Percentiles rank a stretch among this genome's conserved stretches.
These are phyloP conservation scores for Aspergillus thermomutatus DNA, from an alignment of 2,329 filamentous ascomycete genomes.

Conservation along the genomic window DNA sequence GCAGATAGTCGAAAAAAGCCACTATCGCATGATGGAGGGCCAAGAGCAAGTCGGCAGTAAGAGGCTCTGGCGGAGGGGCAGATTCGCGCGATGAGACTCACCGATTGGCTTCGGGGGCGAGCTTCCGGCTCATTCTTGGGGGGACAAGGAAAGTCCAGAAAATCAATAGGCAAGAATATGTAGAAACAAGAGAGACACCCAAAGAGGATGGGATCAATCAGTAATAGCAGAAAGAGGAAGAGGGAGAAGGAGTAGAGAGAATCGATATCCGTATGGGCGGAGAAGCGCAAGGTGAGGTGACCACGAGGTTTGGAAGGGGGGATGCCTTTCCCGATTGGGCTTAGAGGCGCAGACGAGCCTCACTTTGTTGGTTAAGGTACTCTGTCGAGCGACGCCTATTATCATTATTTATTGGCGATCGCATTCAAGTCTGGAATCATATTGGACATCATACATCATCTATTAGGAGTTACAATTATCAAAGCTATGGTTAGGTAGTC, in stretches of 20 bases:
- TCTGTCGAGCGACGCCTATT: not conserved
- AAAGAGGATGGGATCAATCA: constrained; percentile 13
- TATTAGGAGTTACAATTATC: not conserved
- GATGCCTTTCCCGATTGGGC: constrained; percentile 19
- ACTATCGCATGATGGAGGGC: not conserved
- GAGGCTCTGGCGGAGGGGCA: constrained; percentile 23
- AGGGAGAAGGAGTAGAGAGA: constrained; percentile 10
- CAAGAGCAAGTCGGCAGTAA: constrained; percentile 4
- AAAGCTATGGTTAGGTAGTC: not conserved
- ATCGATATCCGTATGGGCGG: constrained; percentile 12
- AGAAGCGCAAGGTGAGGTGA: constrained; percentile 21
- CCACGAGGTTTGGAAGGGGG: constrained; percentile 26
- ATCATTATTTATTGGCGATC: not conserved
- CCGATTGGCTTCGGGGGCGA: constrained; percentile 99
- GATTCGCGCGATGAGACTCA: constrained; percentile 47
- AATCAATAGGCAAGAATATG: constrained; percentile 10
- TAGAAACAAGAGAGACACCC: constrained; percentile 22
- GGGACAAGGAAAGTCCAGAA: constrained; percentile 18
- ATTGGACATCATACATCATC: not conserved
- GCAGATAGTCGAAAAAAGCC: not conserved
- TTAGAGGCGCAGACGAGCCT: constrained; percentile 20
- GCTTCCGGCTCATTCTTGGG: constrained; percentile 60
- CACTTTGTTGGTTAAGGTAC: constrained; percentile 8
- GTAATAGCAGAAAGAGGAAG: constrained; percentile 3
- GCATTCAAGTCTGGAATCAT: not conserved